phyloP scores from a whole-genome alignment of 2,329 filamentous ascomycete species.

The Fusarium dimerum region DNA sequence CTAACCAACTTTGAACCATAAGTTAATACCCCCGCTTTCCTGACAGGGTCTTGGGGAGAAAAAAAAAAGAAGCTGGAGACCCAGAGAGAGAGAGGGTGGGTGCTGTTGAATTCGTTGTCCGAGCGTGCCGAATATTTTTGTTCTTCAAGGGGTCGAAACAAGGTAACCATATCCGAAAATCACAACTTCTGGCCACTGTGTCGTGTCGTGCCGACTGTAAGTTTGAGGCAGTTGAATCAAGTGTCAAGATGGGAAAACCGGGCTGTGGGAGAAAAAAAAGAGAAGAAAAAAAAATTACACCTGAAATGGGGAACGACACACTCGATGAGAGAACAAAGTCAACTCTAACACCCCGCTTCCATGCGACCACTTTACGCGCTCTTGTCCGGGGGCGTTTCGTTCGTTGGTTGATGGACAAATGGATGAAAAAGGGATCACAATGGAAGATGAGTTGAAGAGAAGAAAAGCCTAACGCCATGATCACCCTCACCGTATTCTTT shows the following conservation, averaged over 20 bases:
- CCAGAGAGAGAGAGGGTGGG: background rate
- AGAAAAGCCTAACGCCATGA: background rate
- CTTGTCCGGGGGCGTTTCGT: background rate
- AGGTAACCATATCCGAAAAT: background rate
- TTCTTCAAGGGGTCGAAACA: background rate
- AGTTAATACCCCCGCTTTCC: background rate
- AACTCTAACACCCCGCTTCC: background rate
- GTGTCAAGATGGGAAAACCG: background rate
- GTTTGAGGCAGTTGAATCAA: background rate
- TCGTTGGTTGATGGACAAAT: background rate
- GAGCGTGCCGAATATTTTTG: background rate
- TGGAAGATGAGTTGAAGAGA: background rate
- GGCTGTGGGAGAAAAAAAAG: background rate
- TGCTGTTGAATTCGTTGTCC: background rate
- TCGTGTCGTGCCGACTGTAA: background rate
- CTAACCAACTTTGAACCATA: too few species aligned
- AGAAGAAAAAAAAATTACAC: too few species aligned
- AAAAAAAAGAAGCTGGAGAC: too few species aligned
- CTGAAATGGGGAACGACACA: too few species aligned
- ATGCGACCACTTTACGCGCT: background rate
- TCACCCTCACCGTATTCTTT: background rate
- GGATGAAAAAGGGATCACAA: background rate
- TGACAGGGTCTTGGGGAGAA: background rate
- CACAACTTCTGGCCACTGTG: background rate
- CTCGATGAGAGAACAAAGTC: too few species aligned